A percentile compares a stretch with the other conserved stretches of the same genome.
Conservation (phyloP, 129 eudicot genomes). For the Chrysanthemum lavandulifolium region DNA sequence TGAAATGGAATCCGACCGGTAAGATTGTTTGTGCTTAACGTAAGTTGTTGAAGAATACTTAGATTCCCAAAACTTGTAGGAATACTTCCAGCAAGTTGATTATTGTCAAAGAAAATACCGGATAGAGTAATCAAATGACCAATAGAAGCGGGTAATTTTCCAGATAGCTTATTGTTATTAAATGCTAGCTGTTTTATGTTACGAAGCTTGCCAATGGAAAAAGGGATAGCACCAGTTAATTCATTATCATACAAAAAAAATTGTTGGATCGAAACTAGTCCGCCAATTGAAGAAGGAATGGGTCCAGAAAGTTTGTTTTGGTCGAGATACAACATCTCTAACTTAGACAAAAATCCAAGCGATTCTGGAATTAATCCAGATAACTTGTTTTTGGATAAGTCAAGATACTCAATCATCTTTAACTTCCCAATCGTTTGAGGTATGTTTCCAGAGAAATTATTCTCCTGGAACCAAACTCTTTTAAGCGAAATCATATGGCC, state of each 20-base stretch:
- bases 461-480: conserved; percentile 52
- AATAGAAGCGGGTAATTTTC: conserved; percentile 60
- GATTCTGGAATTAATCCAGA: conserved; percentile 57
- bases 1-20: no score
- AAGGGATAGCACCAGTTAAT: conserved; percentile 53
- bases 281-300: conserved; percentile 59
- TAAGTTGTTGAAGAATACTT: conserved; percentile 40
- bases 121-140: conserved; percentile 54
- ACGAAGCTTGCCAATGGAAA: conserved; percentile 52
- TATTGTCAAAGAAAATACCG: conserved; percentile 54
- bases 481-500: conserved; percentile 44
- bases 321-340: conserved; percentile 46
- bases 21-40: no score
- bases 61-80: conserved; percentile 64
- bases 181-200: conserved; percentile 53
- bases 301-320: conserved; percentile 57
- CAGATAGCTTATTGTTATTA: conserved; percentile 65
- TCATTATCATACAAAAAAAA: conserved; percentile 50
- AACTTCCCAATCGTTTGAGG: conserved; percentile 60
- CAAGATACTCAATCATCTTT: conserved; percentile 38
- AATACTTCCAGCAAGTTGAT: conserved; percentile 53
- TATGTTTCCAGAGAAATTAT: conserved; percentile 52
- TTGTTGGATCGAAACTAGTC: conserved; percentile 47
- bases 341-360: conserved; percentile 47
- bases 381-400: conserved; percentile 58